Evolutionary conservation across 2,329 filamentous ascomycete genomes (phyloP), one percentile per base, ranked within the genome.

Genomic region (Curvularia spicifera): DNA sequence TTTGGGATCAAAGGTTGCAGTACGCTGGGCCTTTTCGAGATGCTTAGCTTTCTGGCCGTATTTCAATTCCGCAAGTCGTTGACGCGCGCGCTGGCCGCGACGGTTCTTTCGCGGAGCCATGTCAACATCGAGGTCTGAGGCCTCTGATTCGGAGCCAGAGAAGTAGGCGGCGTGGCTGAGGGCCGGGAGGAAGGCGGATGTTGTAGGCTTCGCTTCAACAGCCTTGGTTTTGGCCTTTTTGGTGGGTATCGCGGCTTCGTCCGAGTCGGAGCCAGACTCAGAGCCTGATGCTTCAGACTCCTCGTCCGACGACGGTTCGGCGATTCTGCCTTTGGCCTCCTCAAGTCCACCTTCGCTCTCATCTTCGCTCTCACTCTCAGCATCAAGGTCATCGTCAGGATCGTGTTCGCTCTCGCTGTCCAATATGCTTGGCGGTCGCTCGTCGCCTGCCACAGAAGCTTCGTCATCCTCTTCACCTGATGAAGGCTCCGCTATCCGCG

Each of bases 21-120:
- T 81, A 43, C 82, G 64, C 8, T 71, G 77, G 35, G 71, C 71
- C 10, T 82, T 80, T 43, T 87, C 74, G 3, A 88, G 48, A 69
- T 93, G 90, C 66, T 88, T 90, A 1, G 91, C 91, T 61, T 84
- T 83, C 13, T 83, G 81, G 49, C 90, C 90, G 73, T 84, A 94
- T 72, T 93, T 94, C 79, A 91, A 89, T 79, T 94, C 91, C 81
- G 87, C 90, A 57, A 95, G 89, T 24, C 87, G 85, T 71, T 91
- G 89, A 8, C 91, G 85, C n/a, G 89, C 90, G 43, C 87, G 84
- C 77, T 96, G 91, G 3, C 91, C 91, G 46, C 87, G 83, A 22
- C 90, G 83, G 69, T 94, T 93, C 77, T 93, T 93, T 67, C 86
- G 86, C 0, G 82, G 77, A 0, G 81, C 65, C 4, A 81, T 81